Conservation (phyloP, 805 yeast species). For the Brettanomyces naardenensis region DNA sequence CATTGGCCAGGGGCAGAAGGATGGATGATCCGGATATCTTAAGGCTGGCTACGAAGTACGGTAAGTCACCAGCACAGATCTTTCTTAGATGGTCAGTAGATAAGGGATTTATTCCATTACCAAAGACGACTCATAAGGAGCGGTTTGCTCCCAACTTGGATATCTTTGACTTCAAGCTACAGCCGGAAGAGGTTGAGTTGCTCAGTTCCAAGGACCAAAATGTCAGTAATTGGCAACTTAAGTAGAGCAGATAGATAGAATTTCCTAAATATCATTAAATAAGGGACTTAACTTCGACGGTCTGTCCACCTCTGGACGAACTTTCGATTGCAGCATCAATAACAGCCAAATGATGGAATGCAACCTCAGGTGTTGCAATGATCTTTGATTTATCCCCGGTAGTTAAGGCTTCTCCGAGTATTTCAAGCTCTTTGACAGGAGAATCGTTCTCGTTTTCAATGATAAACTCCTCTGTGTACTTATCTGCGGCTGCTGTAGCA, state of each 20-base stretch:
- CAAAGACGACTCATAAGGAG: slow-evolving; percentile 26
- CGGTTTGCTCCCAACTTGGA: slow-evolving; percentile 36
- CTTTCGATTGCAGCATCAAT: slow-evolving; percentile 81
- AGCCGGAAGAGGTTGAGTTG: slow-evolving; percentile 27
- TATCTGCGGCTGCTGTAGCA: slow-evolving; percentile 43
- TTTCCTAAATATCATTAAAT: no score
- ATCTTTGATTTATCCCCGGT: slow-evolving; percentile 17
- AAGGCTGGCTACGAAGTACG: slow-evolving; percentile 40
- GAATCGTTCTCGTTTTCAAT: slow-evolving; percentile 37
- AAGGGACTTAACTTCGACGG: slow-evolving; percentile 27
- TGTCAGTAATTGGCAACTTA: no score
- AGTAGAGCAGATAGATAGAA: no score
- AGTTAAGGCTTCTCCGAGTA: slow-evolving; percentile 32
- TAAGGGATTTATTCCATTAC: slow-evolving; percentile 44
- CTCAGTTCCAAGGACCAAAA: slow-evolving; percentile 28
- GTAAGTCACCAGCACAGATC: slow-evolving; percentile 47
- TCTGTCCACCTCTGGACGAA: slow-evolving; percentile 37
- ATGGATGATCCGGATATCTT: slow-evolving; percentile 36
- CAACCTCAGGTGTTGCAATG: slow-evolving; percentile 53
- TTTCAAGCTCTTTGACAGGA: slow-evolving; percentile 36
- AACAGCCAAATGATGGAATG: slow-evolving; percentile 89
- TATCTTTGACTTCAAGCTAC: slow-evolving; percentile 33
- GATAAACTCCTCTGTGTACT: slow-evolving; percentile 23
- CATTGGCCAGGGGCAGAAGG: slow-evolving; percentile 49
- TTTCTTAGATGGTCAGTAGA: slow-evolving; percentile 61